These are phyloP conservation scores for Torulaspora maleeae DNA, from an alignment of 805 yeast species.

Conservation along the genomic window DNA sequence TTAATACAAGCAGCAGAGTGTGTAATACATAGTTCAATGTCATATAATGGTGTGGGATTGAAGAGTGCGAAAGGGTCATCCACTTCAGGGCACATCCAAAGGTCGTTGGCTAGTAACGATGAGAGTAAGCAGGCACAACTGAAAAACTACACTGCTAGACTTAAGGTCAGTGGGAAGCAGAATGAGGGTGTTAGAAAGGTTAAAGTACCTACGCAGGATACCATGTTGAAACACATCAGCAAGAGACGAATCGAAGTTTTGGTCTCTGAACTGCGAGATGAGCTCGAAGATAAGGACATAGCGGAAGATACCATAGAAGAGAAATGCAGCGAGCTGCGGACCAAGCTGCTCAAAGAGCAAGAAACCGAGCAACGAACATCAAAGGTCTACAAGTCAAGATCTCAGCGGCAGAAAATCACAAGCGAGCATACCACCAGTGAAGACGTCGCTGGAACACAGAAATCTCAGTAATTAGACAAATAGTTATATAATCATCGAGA, in stretches of 20 bases:
- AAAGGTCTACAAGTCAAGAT: conserved; percentile 12
- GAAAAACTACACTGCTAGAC: conserved; percentile 12
- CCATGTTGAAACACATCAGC: conserved; percentile 18
- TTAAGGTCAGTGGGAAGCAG: conserved; percentile 2
- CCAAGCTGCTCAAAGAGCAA: conserved; percentile 9
- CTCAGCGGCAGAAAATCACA: conserved; percentile 3
- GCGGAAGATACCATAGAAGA: conserved; percentile 21
- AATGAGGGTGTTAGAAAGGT: conserved; percentile 3
- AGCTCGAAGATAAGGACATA: conserved; percentile 25
- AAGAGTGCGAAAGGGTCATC: conserved; percentile 34
- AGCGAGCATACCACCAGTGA: not conserved
- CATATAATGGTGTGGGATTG: conserved; percentile 33
- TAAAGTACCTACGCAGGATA: conserved; percentile 4
- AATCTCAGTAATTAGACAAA: too few relatives aligned
- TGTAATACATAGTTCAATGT: conserved; percentile 15
- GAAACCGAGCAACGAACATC: conserved; percentile 13
- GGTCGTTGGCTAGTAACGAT: conserved; percentile 25
- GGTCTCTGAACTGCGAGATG: conserved; percentile 29
- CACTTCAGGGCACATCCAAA: conserved; percentile 34
- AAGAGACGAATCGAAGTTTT: conserved; percentile 28
- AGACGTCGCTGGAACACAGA: not conserved
- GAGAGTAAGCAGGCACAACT: conserved; percentile 4
- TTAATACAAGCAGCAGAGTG: not conserved
- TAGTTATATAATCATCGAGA: too few relatives aligned
- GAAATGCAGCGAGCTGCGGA: conserved; percentile 21